Conservation (phyloP, 1,284 basidiomycete species). For the Meripilus lineatus region DNA sequence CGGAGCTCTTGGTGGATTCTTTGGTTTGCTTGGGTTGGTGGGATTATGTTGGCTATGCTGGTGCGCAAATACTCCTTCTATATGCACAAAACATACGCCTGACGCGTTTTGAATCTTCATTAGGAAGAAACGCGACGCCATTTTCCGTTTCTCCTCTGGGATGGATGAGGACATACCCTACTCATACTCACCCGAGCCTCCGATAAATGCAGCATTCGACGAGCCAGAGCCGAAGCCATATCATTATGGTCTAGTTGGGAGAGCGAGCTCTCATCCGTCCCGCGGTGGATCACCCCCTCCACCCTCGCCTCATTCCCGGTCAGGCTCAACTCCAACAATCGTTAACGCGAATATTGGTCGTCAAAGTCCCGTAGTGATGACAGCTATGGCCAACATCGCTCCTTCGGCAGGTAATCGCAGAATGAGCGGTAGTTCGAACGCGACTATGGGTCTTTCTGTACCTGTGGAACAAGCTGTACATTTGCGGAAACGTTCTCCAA, state of each 20-base stretch:
- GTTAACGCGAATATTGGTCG: too few species aligned
- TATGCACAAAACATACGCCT: neutral
- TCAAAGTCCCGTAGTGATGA: too few species aligned
- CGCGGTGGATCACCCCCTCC: conserved; percentile 2
- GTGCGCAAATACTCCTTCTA: too few species aligned
- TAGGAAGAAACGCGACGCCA: neutral
- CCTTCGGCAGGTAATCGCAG: too few species aligned
- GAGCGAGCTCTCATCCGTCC: conserved; percentile 12
- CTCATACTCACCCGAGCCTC: neutral
- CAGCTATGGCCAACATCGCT: too few species aligned
- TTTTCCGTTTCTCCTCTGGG: neutral
- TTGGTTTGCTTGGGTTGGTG: conserved; percentile 21
- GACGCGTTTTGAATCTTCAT: conserved; percentile 1
- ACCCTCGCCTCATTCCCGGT: conserved; percentile 7
- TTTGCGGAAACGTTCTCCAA: too few species aligned
- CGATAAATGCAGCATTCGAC: conserved; percentile 9
- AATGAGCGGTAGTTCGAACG: too few species aligned
- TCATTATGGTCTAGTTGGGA: conserved; percentile 24
- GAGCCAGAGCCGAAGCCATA: conserved; percentile 22
- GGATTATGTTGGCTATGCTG: conserved; percentile 20
- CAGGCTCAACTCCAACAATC: too few species aligned
- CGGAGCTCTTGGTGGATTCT: conserved; percentile 25
- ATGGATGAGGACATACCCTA: neutral
- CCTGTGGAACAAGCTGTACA: too few species aligned
- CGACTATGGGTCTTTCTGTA: too few species aligned